Base-by-base conservation (phyloP, 2,329 filamentous ascomycete genomes). In the Penicillium sp. region DNA sequence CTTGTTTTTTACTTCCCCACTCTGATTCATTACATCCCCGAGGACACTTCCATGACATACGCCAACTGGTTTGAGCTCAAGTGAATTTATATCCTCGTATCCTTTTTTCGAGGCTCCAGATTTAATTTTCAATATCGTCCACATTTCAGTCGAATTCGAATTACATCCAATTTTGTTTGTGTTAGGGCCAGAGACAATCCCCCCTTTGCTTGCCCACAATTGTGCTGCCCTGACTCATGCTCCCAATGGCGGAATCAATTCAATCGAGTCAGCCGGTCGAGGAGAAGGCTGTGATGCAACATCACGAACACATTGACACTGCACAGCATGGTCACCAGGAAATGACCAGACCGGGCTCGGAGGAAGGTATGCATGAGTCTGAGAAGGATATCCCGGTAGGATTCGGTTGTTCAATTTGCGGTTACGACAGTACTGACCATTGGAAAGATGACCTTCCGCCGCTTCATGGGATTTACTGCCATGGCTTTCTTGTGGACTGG, bases 401-500 rank as follows among this genome's bases (percentile, higher is more conserved):
- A 34, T 6, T 7, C 7, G 5, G 6, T 1, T 40, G 12, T 41
- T 13, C 1, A 32, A 23, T 21, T 45, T 34, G 41, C 18, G 37
- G 45, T 18, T 38, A 32, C 4, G 32, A 48, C 45, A 42, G 50
- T 40, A 41, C 37, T 57, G 37, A 57, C 46, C 38, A 29, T 18
- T 15, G 25, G 46, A 35, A 38, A 81, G 65, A 78, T 83, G 78
- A 76, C 74, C n/a, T 76, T 78, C 57, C 71, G 66, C 31, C 74
- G 79, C 4, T 76, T 82, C 61, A 80, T 83, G 80, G 78, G 77
- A 50, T 73, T 85, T 45, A 62, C 80, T 15, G 81, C 82, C 55
- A 84, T 84, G 80, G 80, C 81, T 6, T 82, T 86, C 53, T 70
- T 85, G 23, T 85, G 82, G 82, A 82, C 81, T 46, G 82, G 82